A percentile compares a stretch with the other conserved stretches of the same genome.
These are phyloP conservation scores for Claviceps citrina DNA, from an alignment of 2,329 filamentous ascomycete species.

Conservation along the genomic window DNA sequence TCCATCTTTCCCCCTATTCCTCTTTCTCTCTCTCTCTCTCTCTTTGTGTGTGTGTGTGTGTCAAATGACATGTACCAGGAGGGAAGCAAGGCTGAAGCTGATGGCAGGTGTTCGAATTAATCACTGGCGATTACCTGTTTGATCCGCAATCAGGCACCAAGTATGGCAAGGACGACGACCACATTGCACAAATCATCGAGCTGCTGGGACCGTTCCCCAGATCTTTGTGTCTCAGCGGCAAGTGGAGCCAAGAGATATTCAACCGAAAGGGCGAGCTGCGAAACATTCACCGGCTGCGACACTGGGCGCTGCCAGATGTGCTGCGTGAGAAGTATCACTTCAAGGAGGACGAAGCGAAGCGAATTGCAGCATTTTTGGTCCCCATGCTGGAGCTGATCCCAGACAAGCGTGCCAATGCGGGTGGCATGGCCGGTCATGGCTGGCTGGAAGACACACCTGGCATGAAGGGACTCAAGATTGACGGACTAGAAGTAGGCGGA, in stretches of 20 bases:
- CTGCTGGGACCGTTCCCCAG: constrained; percentile 87
- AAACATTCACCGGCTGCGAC: constrained; percentile 89
- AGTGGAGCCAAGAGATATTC: constrained; percentile 98
- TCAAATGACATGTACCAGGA: not conserved
- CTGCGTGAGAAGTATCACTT: constrained; percentile 96
- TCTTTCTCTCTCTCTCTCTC: not conserved
- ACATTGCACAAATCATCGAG: constrained; percentile 98
- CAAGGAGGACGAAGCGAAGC: constrained; percentile 61
- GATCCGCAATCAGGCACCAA: constrained; percentile 97
- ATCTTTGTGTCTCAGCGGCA: constrained; percentile 76
- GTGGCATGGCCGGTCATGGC: constrained; percentile 75
- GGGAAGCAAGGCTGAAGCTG: not conserved
- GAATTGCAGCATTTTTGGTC: constrained; percentile 64
- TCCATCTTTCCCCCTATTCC: not conserved
- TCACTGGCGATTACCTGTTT: constrained; percentile 96
- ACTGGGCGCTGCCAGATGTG: constrained; percentile 90
- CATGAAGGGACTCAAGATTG: constrained; percentile 67
- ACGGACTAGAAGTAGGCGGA: constrained; percentile 60
- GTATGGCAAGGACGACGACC: constrained; percentile 98
- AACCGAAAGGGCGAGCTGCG: constrained; percentile 93
- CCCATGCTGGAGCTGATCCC: constrained; percentile 87
- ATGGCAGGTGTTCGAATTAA: constrained; percentile 77
- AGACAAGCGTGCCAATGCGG: constrained; percentile 81
- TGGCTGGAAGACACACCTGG: constrained; percentile 78
- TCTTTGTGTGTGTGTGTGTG: too few species aligned